phyloP scores from a whole-genome alignment of 2,329 filamentous ascomycete genomes.

The Cordyceps cicadae region DNA sequence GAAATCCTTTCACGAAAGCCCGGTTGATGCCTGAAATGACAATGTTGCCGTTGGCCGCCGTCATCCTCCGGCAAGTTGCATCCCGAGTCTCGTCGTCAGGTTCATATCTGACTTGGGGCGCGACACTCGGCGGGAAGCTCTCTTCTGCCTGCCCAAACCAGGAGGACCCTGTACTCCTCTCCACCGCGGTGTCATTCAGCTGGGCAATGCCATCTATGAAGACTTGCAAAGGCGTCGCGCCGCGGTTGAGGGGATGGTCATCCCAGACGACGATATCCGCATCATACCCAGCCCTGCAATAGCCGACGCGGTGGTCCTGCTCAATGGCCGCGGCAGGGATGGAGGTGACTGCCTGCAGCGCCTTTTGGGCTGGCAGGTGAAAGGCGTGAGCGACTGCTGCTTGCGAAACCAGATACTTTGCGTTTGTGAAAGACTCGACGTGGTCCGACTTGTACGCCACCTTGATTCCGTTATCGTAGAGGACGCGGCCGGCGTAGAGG shows the following conservation, averaged over 20 bases:
- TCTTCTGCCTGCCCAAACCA: constrained; percentile 9
- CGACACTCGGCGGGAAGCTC: not conserved
- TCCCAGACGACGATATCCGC: constrained; percentile 44
- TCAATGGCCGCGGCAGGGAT: constrained; percentile 36
- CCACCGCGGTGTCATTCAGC: constrained; percentile 25
- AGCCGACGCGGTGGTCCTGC: constrained; percentile 36
- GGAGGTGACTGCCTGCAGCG: constrained; percentile 36
- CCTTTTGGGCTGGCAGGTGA: constrained; percentile 30
- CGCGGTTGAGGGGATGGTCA: constrained; percentile 35
- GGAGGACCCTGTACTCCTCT: constrained; percentile 18
- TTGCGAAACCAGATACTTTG: constrained; percentile 35
- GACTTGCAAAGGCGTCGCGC: constrained; percentile 38
- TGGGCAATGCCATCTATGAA: constrained; percentile 36
- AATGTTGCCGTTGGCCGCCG: constrained; percentile 20
- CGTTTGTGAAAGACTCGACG: constrained; percentile 23
- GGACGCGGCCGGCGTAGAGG: constrained; percentile 31
- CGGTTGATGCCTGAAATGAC: constrained; percentile 30
- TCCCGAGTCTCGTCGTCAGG: constrained; percentile 13
- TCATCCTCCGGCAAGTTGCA: constrained; percentile 19
- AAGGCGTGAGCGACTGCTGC: constrained; percentile 34
- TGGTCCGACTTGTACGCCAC: constrained; percentile 39
- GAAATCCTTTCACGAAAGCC: constrained; percentile 25
- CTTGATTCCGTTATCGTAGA: constrained; percentile 31
- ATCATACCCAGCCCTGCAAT: constrained; percentile 36
- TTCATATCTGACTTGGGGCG: constrained; percentile 19